phyloP scores from a whole-genome alignment of 129 eudicot genomes.

The Centella asiatica region DNA sequence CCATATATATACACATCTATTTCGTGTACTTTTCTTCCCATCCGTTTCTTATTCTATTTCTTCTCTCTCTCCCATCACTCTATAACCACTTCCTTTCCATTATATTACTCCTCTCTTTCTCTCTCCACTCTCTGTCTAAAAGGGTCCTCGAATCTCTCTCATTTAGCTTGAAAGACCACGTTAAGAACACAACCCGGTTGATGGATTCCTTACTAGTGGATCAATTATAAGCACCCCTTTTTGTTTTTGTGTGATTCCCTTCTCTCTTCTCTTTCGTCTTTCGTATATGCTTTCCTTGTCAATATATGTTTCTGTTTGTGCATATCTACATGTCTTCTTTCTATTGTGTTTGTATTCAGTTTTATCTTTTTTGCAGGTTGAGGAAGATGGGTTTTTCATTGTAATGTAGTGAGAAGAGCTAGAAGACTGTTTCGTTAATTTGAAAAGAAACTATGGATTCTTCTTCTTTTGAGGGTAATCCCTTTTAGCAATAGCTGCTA shows the following conservation, averaged over 20 bases:
- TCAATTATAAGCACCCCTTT: constrained; percentile 11
- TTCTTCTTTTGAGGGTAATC: constrained; percentile 39
- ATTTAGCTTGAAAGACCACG: constrained; percentile 39
- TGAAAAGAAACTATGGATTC: constrained; percentile 33
- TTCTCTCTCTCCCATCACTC: not conserved
- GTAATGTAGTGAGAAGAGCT: constrained; percentile 27
- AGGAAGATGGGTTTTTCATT: constrained; percentile 22
- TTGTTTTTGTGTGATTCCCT: too few species aligned
- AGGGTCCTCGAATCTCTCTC: constrained; percentile 2
- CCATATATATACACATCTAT: too few species aligned
- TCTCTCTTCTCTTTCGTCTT: constrained; percentile 16
- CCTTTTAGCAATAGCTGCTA: not conserved
- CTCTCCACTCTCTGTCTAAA: not conserved
- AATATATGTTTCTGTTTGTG: too few species aligned
- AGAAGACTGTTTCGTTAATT: constrained; percentile 20
- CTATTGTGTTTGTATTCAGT: too few species aligned
- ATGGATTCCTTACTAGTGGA: constrained; percentile 23
- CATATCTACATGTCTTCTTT: too few species aligned
- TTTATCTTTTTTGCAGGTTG: constrained; percentile 19
- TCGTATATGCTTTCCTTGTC: constrained; percentile 15
- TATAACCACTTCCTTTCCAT: not conserved
- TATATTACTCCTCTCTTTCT: not conserved
- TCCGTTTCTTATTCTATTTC: not conserved
- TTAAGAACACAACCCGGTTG: constrained; percentile 31
- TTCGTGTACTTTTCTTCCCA: not conserved